Evolutionary conservation across 192 early-diverging fungal genomes (phyloP), one percentile per base, ranked within the genome.

Genomic region (Spinellus fusiger): DNA sequence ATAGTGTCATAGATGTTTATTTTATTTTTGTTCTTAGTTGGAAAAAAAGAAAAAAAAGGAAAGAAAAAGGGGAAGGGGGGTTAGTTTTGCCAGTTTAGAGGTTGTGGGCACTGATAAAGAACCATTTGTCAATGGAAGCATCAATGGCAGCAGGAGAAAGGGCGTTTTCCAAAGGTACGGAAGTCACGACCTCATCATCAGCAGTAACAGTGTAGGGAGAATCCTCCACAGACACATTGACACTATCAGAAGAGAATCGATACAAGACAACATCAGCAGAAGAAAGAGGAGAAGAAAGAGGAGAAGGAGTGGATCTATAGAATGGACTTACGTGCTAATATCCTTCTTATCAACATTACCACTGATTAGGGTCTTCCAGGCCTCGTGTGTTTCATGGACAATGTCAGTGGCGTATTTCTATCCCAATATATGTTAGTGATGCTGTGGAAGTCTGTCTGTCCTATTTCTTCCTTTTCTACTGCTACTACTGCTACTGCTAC

Each of bases 51-150:
- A 46, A 46, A 23, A 48, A 8, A 22, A 58, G 2, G 8, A 46
- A n/a, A 37, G 9, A 74, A 57, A 5, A 73, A 38, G 33, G 31
- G 5, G 13, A 13, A 37, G 5, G 13, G 13, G 10, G n/a, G n/a
- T n/a, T n/a, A n/a, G n/a, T n/a, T n/a, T n/a, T n/a, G n/a, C n/a
- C 6, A 46, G 69, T 66, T 73, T 79, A 85, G 68, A 83, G 76
- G 68, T 73, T 83, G 64, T 81, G 74, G 37, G 87, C 94, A 29
- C 89, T 89, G 66, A 98, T 89, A 82, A 90, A 98, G 86, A 95
- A 98, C 95, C 95, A 98, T 87, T 98, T 98, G 87, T 94, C 92
- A 67, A 98, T 84, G 49, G 91, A 92, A 28, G 89, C 77, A 62
- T 93, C 90, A 73, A 94, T 88, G 46, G 89, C 78, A 32, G 78